These are phyloP conservation scores for Podospora appendiculata DNA, from an alignment of 495 filamentous ascomycete species.

Conservation along the genomic window DNA sequence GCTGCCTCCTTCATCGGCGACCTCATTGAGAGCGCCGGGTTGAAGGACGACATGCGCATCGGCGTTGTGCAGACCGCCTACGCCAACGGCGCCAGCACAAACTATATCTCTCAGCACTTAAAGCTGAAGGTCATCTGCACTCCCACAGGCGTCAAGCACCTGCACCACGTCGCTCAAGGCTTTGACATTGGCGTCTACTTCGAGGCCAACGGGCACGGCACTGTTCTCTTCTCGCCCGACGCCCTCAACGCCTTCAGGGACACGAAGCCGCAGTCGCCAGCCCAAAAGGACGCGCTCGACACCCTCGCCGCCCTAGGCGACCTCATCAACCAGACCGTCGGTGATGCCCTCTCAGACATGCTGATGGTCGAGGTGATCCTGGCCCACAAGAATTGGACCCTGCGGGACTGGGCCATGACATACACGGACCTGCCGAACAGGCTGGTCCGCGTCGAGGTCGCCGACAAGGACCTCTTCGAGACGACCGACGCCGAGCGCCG, in stretches of 20 bases:
- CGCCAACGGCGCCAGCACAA: conserved; percentile 91
- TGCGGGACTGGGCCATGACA: conserved; percentile 84
- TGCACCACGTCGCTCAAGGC: conserved; percentile 86
- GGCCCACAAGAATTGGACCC: conserved; percentile 87
- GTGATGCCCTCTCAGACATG: conserved; percentile 91
- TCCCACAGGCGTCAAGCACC: conserved; percentile 90
- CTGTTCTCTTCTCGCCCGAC: conserved; percentile 82
- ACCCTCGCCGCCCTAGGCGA: conserved; percentile 73
- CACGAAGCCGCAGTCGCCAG: conserved; percentile 80
- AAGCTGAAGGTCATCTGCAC: conserved; percentile 90
- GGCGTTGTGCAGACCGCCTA: conserved; percentile 97
- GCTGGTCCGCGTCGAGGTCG: conserved; percentile 85
- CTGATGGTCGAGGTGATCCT: conserved; percentile 94
- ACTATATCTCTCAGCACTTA: conserved; percentile 80
- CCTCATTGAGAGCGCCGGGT: conserved; percentile 68
- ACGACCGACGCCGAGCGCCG: conserved; percentile 86
- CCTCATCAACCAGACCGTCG: conserved; percentile 95
- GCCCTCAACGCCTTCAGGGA: conserved; percentile 69
- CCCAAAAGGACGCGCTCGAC: conserved; percentile 76
- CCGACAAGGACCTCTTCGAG: conserved; percentile 77
- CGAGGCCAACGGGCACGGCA: conserved; percentile 96
- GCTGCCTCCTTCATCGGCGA: conserved; percentile 91
- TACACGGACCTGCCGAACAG: conserved; percentile 95
- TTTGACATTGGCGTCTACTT: conserved; percentile 97
- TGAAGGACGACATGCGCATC: conserved; percentile 72